Conservation (phyloP, 2,329 filamentous ascomycete species). For the Fusarium praegraminearum region DNA sequence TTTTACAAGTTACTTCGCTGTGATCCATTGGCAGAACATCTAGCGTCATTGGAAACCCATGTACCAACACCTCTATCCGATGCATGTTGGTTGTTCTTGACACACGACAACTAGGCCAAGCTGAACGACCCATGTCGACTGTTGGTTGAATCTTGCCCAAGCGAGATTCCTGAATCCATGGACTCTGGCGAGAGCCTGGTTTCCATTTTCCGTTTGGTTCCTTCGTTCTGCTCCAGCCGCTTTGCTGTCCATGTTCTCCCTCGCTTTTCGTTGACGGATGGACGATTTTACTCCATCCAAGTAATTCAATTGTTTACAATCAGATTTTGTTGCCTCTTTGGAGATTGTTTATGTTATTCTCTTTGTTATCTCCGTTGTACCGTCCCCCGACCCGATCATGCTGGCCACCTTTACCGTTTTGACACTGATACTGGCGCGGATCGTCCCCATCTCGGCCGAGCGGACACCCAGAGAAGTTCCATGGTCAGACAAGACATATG, state of each 20-base stretch:
- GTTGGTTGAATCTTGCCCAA: constrained; percentile 8
- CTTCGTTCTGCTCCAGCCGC: neutral
- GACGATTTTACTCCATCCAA: neutral
- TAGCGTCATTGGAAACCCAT: neutral
- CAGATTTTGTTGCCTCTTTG: neutral
- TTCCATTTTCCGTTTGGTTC: neutral
- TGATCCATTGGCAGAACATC: neutral
- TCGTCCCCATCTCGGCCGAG: neutral
- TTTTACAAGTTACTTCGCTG: neutral
- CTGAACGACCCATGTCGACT: neutral
- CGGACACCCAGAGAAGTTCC: neutral
- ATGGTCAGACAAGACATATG: constrained; percentile 16
- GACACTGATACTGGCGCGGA: neutral
- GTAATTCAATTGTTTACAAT: neutral
- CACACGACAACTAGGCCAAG: neutral
- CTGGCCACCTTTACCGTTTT: neutral
- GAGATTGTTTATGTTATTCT: neutral
- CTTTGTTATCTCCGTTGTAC: neutral
- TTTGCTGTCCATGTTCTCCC: neutral
- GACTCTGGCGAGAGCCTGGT: neutral
- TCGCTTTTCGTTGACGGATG: neutral
- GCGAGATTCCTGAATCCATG: neutral
- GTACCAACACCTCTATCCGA: neutral
- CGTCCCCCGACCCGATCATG: neutral
- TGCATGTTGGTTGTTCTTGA: constrained; percentile 20